Conservation (phyloP, 768 basidiomycete species). For the Pulveroboletus sp. region DNA sequence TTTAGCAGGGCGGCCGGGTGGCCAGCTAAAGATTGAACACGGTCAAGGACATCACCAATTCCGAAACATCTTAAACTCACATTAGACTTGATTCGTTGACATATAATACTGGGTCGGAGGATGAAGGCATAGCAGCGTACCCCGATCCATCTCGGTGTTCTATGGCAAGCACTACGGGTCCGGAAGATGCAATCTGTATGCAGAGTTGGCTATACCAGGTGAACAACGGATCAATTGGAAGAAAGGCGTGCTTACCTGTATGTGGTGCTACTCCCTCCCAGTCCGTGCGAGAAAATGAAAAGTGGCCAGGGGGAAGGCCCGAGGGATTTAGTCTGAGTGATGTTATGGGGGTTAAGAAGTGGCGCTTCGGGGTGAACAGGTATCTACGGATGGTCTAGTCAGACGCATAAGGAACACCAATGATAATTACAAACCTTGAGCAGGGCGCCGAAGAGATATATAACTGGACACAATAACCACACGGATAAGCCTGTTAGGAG, state of each 20-base stretch:
- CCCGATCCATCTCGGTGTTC: slow-evolving; percentile 84
- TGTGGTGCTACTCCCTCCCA: slow-evolving; percentile 66
- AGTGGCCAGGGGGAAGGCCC: slow-evolving; percentile 58
- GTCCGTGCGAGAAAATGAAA: slow-evolving; percentile 81
- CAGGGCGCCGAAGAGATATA: slow-evolving; percentile 47
- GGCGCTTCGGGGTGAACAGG: slow-evolving; percentile 55
- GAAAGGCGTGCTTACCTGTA: slow-evolving; percentile 46
- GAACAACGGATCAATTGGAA: not conserved
- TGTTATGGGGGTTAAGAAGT: slow-evolving; percentile 34
- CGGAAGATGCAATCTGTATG: slow-evolving; percentile 66
- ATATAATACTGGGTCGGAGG: slow-evolving; percentile 41
- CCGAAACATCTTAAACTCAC: slow-evolving; percentile 32
- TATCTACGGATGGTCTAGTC: slow-evolving; percentile 34
- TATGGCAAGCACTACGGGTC: slow-evolving; percentile 74
- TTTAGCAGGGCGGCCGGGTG: slow-evolving; percentile 12
- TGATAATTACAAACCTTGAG: slow-evolving; percentile 39
- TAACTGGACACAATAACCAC: slow-evolving; percentile 38
- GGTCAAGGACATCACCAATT: not conserved
- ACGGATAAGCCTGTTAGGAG: slow-evolving; percentile 20
- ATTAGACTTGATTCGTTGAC: slow-evolving; percentile 50
- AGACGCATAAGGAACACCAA: not conserved
- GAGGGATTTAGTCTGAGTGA: not conserved
- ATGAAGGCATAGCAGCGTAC: slow-evolving; percentile 41
- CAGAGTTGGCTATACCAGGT: slow-evolving; percentile 55
- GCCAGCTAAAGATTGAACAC: slow-evolving; percentile 20